Percentiles rank a stretch among this genome's conserved stretches.
Conservation (phyloP, 371 early-diverging fungal species). For the Apophysomyces elegans region DNA sequence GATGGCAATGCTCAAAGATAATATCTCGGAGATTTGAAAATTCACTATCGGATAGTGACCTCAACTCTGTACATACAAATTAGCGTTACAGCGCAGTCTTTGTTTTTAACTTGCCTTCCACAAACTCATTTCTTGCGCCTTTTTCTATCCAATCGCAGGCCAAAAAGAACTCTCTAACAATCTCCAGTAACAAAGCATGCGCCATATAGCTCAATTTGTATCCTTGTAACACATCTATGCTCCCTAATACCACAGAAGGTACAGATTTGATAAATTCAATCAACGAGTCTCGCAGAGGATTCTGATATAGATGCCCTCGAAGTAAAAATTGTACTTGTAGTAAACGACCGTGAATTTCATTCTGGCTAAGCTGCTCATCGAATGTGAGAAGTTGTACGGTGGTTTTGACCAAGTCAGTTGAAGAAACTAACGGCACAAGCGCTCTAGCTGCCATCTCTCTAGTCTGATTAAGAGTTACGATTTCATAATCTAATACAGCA, state of each 20-base stretch:
- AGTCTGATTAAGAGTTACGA: conserved; percentile 39
- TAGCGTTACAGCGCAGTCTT: not conserved
- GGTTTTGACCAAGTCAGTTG: conserved; percentile 48
- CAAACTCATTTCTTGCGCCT: conserved; percentile 22
- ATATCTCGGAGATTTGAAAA: conserved; percentile 30
- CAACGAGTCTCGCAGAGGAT: conserved; percentile 30
- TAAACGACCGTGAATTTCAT: conserved; percentile 74
- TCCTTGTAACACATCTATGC: conserved; percentile 26
- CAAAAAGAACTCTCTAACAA: conserved; percentile 58
- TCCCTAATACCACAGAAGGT: conserved; percentile 27
- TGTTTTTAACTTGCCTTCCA: conserved; percentile 21
- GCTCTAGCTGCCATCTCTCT: conserved; percentile 89
- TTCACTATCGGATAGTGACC: conserved; percentile 19
- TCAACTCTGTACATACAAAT: conserved; percentile 9
- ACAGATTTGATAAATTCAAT: conserved; percentile 42
- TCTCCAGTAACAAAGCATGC: conserved; percentile 51
- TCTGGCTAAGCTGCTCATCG: conserved; percentile 42
- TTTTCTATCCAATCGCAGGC: conserved; percentile 47
- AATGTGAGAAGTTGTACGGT: conserved; percentile 33
- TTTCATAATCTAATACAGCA: not conserved
- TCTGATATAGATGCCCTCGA: conserved; percentile 60
- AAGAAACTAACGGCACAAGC: conserved; percentile 71
- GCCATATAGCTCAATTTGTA: conserved; percentile 39
- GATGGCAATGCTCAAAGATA: conserved; percentile 28
- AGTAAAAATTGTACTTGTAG: conserved; percentile 68